Percentiles rank a stretch among this genome's conserved stretches.
phyloP scores from a whole-genome alignment of 1,284 basidiomycete genomes.

The Leccinum colubrinum region DNA sequence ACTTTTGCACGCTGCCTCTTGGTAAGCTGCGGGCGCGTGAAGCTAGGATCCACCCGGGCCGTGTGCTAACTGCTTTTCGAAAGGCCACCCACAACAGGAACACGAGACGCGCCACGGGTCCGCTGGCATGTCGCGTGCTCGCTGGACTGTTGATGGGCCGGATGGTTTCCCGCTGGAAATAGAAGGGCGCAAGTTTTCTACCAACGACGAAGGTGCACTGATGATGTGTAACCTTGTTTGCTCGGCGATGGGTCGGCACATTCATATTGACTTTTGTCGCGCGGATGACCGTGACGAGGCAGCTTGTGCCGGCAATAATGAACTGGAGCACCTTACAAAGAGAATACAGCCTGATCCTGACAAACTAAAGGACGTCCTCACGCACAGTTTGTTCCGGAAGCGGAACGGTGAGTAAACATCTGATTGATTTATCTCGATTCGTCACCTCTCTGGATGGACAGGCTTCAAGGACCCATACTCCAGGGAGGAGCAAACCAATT shows the following conservation, averaged over 20 bases:
- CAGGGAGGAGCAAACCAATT: slow-evolving; percentile 49
- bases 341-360: slow-evolving; percentile 41
- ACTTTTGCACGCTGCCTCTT: slow-evolving; percentile 56
- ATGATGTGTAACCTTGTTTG: no score
- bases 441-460: slow-evolving; percentile 4
- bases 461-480: slow-evolving; percentile 54
- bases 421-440: neutral
- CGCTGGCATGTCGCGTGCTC: slow-evolving; percentile 46
- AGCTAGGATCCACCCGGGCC: neutral
- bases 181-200: no score
- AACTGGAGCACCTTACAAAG: no score
- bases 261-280: slow-evolving; percentile 51
- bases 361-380: slow-evolving; percentile 51
- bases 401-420: slow-evolving; percentile 40
- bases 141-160: slow-evolving; percentile 54
- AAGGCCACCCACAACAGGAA: slow-evolving; percentile 58
- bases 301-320: no score
- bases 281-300: no score
- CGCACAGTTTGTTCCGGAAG: slow-evolving; percentile 56
- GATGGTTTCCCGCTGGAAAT: slow-evolving; percentile 30
- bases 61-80: neutral
- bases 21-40: slow-evolving; percentile 34
- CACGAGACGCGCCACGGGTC: slow-evolving; percentile 46
- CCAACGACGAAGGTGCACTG: no score
- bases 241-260: no score